phyloP scores from a whole-genome alignment of 2,329 filamentous ascomycete genomes.

The Corinectria fuckeliana region DNA sequence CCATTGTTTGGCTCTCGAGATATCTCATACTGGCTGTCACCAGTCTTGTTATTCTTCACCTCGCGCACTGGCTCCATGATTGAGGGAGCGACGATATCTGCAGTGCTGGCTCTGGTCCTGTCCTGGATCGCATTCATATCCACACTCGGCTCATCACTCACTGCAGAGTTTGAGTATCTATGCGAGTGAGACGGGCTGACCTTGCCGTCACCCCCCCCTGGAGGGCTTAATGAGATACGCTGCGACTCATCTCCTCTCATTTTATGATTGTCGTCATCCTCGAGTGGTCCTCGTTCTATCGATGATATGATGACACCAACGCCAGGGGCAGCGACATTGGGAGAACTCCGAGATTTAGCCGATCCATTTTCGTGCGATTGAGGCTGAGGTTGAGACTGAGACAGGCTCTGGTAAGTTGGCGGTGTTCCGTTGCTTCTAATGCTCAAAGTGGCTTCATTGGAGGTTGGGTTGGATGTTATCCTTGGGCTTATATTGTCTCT shows the following conservation, averaged over 20 bases:
- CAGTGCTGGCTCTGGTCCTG: neutral
- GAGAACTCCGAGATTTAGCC: neutral
- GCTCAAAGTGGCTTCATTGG: neutral
- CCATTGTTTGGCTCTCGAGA: conserved; percentile 4
- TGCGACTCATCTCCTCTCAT: conserved; percentile 14
- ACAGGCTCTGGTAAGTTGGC: neutral
- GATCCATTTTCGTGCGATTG: neutral
- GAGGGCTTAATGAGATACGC: conserved; percentile 28
- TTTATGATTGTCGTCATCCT: neutral
- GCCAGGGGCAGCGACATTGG: neutral
- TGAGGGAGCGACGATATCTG: neutral
- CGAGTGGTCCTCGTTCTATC: neutral
- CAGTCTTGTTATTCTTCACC: neutral
- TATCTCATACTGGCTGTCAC: neutral
- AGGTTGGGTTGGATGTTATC: neutral
- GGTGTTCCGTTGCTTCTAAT: neutral
- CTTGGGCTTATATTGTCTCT: conserved; percentile 3
- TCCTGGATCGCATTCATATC: neutral
- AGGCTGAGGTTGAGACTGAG: neutral
- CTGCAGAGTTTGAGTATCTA: conserved; percentile 15
- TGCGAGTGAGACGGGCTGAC: conserved; percentile 20
- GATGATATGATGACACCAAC: conserved; percentile 1
- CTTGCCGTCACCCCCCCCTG: conserved; percentile 14
- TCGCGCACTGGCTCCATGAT: neutral
- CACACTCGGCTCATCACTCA: conserved; percentile 10